Percentiles rank a stretch among this genome's conserved stretches.
Conservation (phyloP, 2,329 filamentous ascomycete species). For the Aureobasidium sp. region DNA sequence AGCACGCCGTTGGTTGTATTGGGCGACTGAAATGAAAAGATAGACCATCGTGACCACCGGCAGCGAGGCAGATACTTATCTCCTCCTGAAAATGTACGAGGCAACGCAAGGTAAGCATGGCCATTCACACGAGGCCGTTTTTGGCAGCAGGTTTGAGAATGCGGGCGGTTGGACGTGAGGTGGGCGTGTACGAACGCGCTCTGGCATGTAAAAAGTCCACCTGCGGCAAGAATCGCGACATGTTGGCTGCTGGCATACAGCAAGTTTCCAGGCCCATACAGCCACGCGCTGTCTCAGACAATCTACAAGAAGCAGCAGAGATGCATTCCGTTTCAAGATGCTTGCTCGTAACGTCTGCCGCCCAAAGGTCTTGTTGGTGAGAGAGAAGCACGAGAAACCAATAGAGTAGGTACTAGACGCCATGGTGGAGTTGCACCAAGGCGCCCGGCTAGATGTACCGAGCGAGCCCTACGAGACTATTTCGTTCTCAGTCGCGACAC, state of each 20-base stretch:
- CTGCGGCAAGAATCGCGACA: not conserved
- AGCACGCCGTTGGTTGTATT: conserved; percentile 13
- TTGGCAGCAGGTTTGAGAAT: conserved; percentile 9
- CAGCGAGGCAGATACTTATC: conserved; percentile 12
- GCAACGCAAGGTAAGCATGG: conserved; percentile 7
- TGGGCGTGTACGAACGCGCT: conserved; percentile 9
- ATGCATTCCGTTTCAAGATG: conserved; percentile 9
- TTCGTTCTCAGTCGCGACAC: not conserved
- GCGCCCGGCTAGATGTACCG: not conserved
- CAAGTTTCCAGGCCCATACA: conserved; percentile 7
- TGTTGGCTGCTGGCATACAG: not conserved
- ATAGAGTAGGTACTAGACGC: not conserved
- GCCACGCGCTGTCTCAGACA: conserved; percentile 11
- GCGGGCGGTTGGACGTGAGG: conserved; percentile 2
- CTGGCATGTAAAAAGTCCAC: conserved; percentile 5
- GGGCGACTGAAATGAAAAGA: conserved; percentile 10
- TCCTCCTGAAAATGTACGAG: conserved; percentile 9
- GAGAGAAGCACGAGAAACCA: not conserved
- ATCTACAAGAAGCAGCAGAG: not conserved
- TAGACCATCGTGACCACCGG: conserved; percentile 10
- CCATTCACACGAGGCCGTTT: conserved; percentile 10
- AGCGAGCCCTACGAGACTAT: conserved; percentile 2
- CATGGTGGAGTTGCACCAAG: not conserved
- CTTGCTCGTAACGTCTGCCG: conserved; percentile 10
- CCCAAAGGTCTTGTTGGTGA: conserved; percentile 4